These are phyloP conservation scores for Globisporangium takayamanum DNA, from an alignment of 352 stramenopile genomes.

Conservation along the genomic window DNA sequence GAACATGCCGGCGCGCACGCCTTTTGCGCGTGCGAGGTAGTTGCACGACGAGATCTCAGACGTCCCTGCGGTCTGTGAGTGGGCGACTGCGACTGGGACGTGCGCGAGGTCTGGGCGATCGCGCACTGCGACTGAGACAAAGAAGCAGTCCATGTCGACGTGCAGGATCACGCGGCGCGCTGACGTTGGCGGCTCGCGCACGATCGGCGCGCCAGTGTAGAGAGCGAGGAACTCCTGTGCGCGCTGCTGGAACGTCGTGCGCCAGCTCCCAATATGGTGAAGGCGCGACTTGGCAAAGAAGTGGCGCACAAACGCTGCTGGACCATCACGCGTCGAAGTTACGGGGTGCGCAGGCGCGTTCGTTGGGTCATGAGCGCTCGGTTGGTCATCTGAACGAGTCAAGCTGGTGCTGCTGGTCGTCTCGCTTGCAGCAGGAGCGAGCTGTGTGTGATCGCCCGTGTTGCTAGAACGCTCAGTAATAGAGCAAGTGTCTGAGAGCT, in stretches of 20 bases:
- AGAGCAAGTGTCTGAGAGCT: background rate
- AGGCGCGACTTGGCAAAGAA: slow-evolving; percentile 84
- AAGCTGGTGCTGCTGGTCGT: background rate
- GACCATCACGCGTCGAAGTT: slow-evolving; percentile 66
- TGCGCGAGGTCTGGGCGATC: slow-evolving; percentile 66
- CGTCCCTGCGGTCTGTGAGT: slow-evolving; percentile 69
- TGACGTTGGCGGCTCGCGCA: slow-evolving; percentile 24
- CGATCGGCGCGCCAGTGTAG: slow-evolving; percentile 42
- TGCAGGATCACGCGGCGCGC: slow-evolving; percentile 88
- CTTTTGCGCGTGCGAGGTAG: slow-evolving; percentile 90
- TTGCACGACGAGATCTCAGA: slow-evolving; percentile 95
- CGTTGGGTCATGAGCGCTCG: background rate
- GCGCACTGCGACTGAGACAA: slow-evolving; percentile 88
- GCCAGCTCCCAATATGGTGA: slow-evolving; percentile 82
- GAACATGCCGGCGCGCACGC: slow-evolving; percentile 92
- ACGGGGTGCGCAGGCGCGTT: slow-evolving; percentile 10
- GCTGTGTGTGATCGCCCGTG: too few relatives aligned
- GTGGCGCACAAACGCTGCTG: slow-evolving; percentile 55
- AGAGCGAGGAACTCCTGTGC: slow-evolving; percentile 51
- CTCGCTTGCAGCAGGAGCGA: too few relatives aligned
- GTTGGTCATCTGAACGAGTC: background rate
- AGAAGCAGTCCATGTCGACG: slow-evolving; percentile 98
- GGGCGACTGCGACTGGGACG: slow-evolving; percentile 88
- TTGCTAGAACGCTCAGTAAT: too few relatives aligned
- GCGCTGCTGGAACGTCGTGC: slow-evolving; percentile 66